Conservation (phyloP, 2,329 filamentous ascomycete species). For the Corynespora cassiicola region DNA sequence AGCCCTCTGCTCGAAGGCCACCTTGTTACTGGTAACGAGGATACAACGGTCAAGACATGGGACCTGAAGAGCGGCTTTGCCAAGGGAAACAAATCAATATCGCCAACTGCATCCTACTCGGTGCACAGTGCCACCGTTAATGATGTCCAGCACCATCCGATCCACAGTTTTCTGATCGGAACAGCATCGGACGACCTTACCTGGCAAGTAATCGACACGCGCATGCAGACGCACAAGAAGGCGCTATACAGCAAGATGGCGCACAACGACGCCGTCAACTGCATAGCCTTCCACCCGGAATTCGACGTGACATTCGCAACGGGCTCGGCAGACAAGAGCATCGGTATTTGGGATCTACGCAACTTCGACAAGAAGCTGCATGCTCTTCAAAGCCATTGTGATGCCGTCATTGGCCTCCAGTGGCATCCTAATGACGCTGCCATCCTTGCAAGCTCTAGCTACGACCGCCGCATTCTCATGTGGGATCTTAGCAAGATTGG, state of each 20-base stretch:
- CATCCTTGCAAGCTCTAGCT: constrained; percentile 88
- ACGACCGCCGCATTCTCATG: constrained; percentile 92
- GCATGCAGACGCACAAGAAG: constrained; percentile 68
- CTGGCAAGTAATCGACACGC: constrained; percentile 89
- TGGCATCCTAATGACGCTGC: constrained; percentile 94
- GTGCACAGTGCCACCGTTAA: constrained; percentile 94
- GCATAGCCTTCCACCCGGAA: constrained; percentile 91
- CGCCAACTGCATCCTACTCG: constrained; percentile 77
- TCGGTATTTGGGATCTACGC: constrained; percentile 93
- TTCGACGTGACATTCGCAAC: constrained; percentile 92
- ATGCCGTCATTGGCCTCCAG: constrained; percentile 87
- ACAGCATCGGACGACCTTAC: constrained; percentile 95
- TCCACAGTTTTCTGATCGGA: constrained; percentile 80
- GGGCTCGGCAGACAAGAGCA: constrained; percentile 92
- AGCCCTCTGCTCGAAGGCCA: constrained; percentile 82
- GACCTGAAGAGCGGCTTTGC: constrained; percentile 77
- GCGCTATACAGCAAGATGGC: constrained; percentile 75
- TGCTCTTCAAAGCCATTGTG: constrained; percentile 84
- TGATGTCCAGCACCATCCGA: constrained; percentile 93
- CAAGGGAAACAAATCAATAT: constrained; percentile 72
- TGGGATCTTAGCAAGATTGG: constrained; percentile 94
- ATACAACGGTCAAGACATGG: constrained; percentile 91
- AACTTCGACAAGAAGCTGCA: constrained; percentile 91
- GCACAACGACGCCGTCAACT: constrained; percentile 92
- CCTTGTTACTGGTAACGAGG: constrained; percentile 89